phyloP scores from a whole-genome alignment of 305 asterid species.

The Galium porrigens region DNA sequence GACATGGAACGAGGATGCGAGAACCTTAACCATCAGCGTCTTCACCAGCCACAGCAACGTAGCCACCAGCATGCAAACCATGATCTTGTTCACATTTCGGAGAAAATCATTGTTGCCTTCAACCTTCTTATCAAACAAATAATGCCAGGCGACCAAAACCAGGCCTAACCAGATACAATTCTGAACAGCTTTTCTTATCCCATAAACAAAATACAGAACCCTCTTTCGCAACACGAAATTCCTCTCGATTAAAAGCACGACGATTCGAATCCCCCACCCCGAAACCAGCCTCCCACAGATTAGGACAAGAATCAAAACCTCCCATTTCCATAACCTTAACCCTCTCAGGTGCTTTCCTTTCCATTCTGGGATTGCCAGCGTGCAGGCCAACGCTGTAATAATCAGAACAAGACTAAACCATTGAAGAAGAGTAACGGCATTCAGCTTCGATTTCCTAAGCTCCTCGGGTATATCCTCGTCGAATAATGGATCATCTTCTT shows the following conservation, averaged over 20 bases:
- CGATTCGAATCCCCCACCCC: conserved; percentile 43
- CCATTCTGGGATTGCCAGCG: conserved; percentile 17
- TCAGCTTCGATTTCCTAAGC: conserved; percentile 27
- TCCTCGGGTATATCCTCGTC: conserved; percentile 47
- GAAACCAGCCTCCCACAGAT: conserved; percentile 45
- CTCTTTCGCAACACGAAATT: conserved; percentile 35
- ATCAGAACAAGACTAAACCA: conserved; percentile 30
- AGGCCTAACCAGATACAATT: conserved; percentile 46
- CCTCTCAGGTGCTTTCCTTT: conserved; percentile 20
- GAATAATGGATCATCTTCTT: conserved; percentile 35
- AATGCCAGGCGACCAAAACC: conserved; percentile 45
- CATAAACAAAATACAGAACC: conserved; percentile 45
- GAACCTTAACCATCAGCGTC: conserved; percentile 42
- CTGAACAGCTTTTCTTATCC: conserved; percentile 43
- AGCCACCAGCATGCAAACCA: conserved; percentile 39
- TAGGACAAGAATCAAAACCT: conserved; percentile 36
- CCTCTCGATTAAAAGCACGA: conserved; percentile 35
- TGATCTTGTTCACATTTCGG: conserved; percentile 24
- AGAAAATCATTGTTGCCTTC: conserved; percentile 23
- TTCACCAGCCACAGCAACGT: conserved; percentile 38
- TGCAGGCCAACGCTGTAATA: conserved; percentile 21
- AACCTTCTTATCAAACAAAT: conserved; percentile 33
- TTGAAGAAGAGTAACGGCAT: conserved; percentile 23
- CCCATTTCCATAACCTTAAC: conserved; percentile 48
- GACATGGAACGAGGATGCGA: conserved; percentile 44